Base-by-base conservation (phyloP, 192 early-diverging fungal species). In the Coemansia sp. region DNA sequence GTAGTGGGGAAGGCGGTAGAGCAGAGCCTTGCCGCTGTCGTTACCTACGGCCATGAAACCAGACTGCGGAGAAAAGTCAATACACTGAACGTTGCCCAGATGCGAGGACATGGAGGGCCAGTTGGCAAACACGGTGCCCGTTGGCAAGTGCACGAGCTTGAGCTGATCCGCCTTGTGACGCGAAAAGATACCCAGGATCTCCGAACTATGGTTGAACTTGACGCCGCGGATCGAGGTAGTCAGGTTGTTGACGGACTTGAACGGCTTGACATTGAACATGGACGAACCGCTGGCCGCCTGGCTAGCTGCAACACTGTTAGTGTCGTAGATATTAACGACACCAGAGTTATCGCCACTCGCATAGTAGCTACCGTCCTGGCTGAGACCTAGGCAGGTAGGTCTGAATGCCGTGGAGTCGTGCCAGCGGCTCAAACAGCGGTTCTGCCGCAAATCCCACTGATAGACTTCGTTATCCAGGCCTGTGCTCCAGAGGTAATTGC, bases 41-140 rank as follows among this genome's bases (percentile, higher is more conserved):
- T 97, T 98, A 27, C 96, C 96, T 55, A 94, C 86, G 8, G 93
- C 93, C 45, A 99, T 67, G 63, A 93, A 97, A 5, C 94, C 94
- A 44, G 95, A 93, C 42, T 89, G 84, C n/a, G 94, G 94, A n/a
- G 95, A 97, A 70, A 97, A 98, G 44, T 85, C 89, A 41, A 94
- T 74, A 44, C 81, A 82, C 45, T 88, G 83, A 38, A 98, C 93
- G 77, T 93, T 89, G 11, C 91, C 88, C 31, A 99, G 83, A 15
- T 94, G 93, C 17, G 95, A 95, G 11, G 76, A 74, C 5, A 66
- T 63, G 0, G 93, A 93, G n/a, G 97, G 97, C 97, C 97, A 99
- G 86, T 99, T 99, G 63, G 85, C 67, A 80, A 94, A 96, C 42
- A 97, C 93, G 15, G 87, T 86, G 32, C 86, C 76, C 0, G 93